Conservation (phyloP, 2,329 filamentous ascomycete genomes). For the Ophiostoma sp. region DNA sequence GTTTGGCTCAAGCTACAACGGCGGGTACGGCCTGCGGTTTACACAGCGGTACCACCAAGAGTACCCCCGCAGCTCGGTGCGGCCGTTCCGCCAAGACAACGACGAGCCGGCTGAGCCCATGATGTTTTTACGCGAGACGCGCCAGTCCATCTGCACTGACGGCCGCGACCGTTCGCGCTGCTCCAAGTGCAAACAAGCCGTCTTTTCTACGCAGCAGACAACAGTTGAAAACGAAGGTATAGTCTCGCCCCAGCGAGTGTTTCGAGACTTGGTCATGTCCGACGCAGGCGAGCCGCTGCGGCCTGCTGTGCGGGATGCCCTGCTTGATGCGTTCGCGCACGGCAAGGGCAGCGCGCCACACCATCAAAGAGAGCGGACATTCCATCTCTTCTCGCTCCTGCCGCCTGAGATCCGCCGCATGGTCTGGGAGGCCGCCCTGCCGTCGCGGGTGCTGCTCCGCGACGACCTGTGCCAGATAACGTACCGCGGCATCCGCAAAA, state of each 20-base stretch:
- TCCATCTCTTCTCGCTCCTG: constrained; percentile 21
- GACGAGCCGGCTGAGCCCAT: constrained; percentile 24
- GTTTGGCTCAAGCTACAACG: background rate
- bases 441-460: constrained; percentile 24
- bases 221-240: background rate
- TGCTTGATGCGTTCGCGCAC: constrained; percentile 19
- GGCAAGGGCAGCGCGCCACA: background rate
- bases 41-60: background rate
- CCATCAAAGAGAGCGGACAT: background rate
- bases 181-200: constrained; percentile 13
- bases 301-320: constrained; percentile 21
- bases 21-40: background rate
- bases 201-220: background rate
- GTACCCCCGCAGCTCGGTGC: constrained; percentile 22
- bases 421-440: constrained; percentile 26
- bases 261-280: constrained; percentile 26
- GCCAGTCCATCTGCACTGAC: constrained; percentile 22
- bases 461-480: constrained; percentile 19
- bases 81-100: constrained; percentile 21
- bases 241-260: constrained; percentile 24
- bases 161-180: constrained; percentile 20
- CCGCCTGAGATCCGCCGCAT: constrained; percentile 27
- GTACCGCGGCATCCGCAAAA: background rate
- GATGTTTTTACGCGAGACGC: background rate
- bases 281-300: constrained; percentile 22